A percentile compares a stretch with the other conserved stretches of the same genome.
These are phyloP conservation scores for Phytophthora quininea DNA, from an alignment of 352 stramenopile genomes.

Conservation along the genomic window DNA sequence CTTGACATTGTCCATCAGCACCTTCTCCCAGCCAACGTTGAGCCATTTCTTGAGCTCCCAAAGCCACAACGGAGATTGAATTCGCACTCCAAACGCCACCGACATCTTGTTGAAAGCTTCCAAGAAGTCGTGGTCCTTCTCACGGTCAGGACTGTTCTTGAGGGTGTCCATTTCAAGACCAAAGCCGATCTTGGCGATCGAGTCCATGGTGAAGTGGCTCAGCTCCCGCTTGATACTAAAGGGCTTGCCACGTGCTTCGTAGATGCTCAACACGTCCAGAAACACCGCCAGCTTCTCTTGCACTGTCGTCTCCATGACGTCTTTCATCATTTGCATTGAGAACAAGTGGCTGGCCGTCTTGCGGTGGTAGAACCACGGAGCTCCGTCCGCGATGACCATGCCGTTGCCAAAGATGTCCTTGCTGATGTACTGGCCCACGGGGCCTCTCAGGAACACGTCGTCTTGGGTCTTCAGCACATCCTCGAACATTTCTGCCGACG, in stretches of 20 bases:
- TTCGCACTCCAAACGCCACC: slow-evolving; percentile 36
- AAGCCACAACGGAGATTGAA: slow-evolving; percentile 38
- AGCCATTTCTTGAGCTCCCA: slow-evolving; percentile 44
- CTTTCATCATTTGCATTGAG: slow-evolving; percentile 55
- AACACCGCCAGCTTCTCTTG: slow-evolving; percentile 37
- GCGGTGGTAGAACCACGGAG: slow-evolving; percentile 64
- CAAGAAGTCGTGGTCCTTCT: slow-evolving; percentile 54
- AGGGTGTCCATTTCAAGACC: slow-evolving; percentile 49
- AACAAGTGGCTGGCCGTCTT: slow-evolving; percentile 89
- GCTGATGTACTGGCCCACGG: slow-evolving; percentile 36
- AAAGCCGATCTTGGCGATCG: slow-evolving; percentile 68
- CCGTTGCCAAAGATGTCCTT: slow-evolving; percentile 67
- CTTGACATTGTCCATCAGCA: slow-evolving; percentile 43
- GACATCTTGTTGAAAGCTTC: slow-evolving; percentile 48
- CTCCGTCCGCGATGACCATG: slow-evolving; percentile 43
- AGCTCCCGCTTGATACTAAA: slow-evolving; percentile 58
- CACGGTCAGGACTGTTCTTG: slow-evolving; percentile 29
- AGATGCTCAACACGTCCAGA: slow-evolving; percentile 28
- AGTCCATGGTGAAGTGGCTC: slow-evolving; percentile 64
- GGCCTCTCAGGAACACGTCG: slow-evolving; percentile 69
- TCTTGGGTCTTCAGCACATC: slow-evolving; percentile 65
- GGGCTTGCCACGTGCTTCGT: slow-evolving; percentile 14
- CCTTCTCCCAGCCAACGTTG: slow-evolving; percentile 45
- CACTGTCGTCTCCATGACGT: slow-evolving; percentile 48
- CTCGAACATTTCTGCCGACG: slow-evolving; percentile 41